phyloP scores from a whole-genome alignment of 2,329 filamentous ascomycete genomes.

The Tolypocladium album region DNA sequence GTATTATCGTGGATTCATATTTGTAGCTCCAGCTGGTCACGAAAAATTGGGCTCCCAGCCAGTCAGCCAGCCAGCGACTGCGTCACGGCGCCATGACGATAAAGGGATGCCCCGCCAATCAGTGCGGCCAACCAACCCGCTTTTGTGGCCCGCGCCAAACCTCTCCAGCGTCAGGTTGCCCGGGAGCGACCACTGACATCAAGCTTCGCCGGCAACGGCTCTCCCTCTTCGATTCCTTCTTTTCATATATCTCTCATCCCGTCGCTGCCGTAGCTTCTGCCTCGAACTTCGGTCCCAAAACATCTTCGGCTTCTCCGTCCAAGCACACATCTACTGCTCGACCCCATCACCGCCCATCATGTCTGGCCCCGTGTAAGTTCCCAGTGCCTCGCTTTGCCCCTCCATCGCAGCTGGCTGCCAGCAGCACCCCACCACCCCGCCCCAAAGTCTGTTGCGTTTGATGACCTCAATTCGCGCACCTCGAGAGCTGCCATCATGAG shows the following conservation, averaged over 20 bases:
- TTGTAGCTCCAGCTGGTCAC: not conserved
- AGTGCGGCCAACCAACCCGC: not conserved
- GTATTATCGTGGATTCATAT: not conserved
- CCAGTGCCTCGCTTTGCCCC: conserved; percentile 11
- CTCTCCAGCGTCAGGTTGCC: conserved; percentile 3
- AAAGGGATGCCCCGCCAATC: not conserved
- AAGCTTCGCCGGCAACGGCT: not conserved
- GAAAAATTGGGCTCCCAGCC: not conserved
- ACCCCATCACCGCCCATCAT: conserved; percentile 29
- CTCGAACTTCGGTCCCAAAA: not conserved
- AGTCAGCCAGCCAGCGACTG: not conserved
- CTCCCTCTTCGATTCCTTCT: not conserved
- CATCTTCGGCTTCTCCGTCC: conserved; percentile 1
- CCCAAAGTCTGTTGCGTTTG: conserved; percentile 12
- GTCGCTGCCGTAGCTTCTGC: not conserved
- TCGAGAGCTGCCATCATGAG: conserved; percentile 11
- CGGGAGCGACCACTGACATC: conserved; percentile 1
- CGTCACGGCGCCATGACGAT: not conserved
- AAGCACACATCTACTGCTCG: not conserved
- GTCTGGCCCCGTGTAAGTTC: conserved; percentile 59
- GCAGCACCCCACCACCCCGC: conserved; percentile 31
- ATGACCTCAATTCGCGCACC: conserved; percentile 25
- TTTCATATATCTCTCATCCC: conserved; percentile 5
- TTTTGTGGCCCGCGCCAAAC: conserved; percentile 6
- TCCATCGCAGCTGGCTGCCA: conserved; percentile 9